Conservation (phyloP, 306 rosid species). For the Ammopiptanthus mongolicus region DNA sequence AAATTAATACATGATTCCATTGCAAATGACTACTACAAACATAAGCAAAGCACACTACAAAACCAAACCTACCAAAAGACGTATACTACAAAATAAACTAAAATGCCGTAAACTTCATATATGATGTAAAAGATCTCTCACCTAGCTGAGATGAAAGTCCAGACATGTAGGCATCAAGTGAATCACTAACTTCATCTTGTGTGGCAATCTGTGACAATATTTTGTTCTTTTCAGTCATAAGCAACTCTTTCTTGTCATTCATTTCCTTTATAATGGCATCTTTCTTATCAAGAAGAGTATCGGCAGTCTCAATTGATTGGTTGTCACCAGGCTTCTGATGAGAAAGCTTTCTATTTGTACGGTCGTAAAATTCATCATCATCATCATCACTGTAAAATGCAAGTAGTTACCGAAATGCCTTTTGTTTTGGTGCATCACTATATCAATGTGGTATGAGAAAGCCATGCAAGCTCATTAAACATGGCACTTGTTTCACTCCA, state of each 20-base stretch:
- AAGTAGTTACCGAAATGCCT: conserved; percentile 14
- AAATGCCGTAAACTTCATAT: background rate
- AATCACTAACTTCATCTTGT: conserved; percentile 55
- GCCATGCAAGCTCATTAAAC: background rate
- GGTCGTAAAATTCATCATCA: conserved; percentile 94
- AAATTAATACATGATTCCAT: background rate
- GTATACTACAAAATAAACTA: background rate
- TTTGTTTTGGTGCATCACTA: conserved; percentile 3
- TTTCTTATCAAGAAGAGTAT: conserved; percentile 84
- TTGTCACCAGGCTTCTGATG: conserved; percentile 49
- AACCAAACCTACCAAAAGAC: conserved; percentile 7
- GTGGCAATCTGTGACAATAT: conserved; percentile 30
- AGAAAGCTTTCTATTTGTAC: conserved; percentile 64
- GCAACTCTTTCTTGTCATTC: conserved; percentile 54
- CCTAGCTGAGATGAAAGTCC: conserved; percentile 95
- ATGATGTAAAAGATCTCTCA: conserved; percentile 26
- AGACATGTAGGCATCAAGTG: conserved; percentile 89
- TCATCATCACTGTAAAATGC: conserved; percentile 60
- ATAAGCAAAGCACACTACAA: conserved; percentile 2
- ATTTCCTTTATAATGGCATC: conserved; percentile 70
- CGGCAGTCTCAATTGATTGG: conserved; percentile 81
- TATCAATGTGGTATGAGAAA: background rate
- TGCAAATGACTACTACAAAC: background rate
- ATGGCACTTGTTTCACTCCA: background rate
- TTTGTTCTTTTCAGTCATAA: conserved; percentile 54